These are phyloP conservation scores for Niveomyces coronatus DNA, from an alignment of 2,329 filamentous ascomycete species.

Conservation along the genomic window DNA sequence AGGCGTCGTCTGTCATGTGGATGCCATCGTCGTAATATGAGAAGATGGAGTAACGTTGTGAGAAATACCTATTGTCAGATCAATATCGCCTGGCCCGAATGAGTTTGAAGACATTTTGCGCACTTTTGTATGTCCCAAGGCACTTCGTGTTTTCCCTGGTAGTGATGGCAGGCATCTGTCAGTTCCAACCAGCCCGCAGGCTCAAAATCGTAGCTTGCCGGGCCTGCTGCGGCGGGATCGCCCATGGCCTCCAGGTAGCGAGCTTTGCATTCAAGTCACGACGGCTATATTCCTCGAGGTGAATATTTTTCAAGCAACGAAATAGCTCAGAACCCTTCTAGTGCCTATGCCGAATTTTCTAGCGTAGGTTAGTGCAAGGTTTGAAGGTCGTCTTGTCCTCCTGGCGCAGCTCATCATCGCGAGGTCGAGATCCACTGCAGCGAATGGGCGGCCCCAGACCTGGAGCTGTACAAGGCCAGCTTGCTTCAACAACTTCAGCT, in stretches of 20 bases:
- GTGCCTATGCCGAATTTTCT: no score
- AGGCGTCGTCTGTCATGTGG: slow-evolving; percentile 84
- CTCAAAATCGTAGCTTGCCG: slow-evolving; percentile 23
- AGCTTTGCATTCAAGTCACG: no score
- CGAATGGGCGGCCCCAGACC: no score
- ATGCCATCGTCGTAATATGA: slow-evolving; percentile 79
- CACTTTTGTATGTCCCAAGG: slow-evolving; percentile 81
- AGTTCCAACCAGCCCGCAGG: slow-evolving; percentile 38
- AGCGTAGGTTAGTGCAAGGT: no score
- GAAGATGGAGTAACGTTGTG: slow-evolving; percentile 81
- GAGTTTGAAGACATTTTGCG: slow-evolving; percentile 14
- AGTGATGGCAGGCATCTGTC: slow-evolving; percentile 64
- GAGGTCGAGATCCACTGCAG: no score
- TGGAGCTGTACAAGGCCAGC: no score
- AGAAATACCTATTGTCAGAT: slow-evolving; percentile 61
- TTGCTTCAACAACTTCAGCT: slow-evolving; percentile 6
- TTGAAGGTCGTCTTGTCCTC: no score
- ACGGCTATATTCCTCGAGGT: no score
- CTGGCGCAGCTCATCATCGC: no score
- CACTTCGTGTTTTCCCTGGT: slow-evolving; percentile 58
- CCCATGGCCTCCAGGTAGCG: not conserved
- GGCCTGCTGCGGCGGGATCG: not conserved
- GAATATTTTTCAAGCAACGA: no score
- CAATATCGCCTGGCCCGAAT: no score
- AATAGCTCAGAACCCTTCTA: no score